phyloP scores from a whole-genome alignment of 1,284 basidiomycete genomes.

The Phylloboletellus chloephorus region DNA sequence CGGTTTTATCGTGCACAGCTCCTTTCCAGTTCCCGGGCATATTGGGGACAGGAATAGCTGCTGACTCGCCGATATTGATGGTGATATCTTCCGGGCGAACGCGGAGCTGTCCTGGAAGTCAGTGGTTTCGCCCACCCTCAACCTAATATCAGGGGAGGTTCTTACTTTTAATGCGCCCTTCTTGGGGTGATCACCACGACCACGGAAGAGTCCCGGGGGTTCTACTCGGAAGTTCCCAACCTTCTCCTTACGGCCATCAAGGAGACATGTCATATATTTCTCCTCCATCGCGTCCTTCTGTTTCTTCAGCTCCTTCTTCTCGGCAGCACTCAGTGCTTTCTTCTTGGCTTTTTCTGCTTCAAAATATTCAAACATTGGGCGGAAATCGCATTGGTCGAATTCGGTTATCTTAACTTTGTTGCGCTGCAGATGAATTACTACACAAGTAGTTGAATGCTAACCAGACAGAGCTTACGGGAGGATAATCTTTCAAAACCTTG shows the following conservation, averaged over 20 bases:
- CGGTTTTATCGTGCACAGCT: conserved; percentile 86
- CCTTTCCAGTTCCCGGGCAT: conserved; percentile 85
- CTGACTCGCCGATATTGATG: conserved; percentile 82
- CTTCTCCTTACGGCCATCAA: conserved; percentile 97
- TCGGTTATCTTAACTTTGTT: conserved; percentile 74
- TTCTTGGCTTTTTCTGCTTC: conserved; percentile 91
- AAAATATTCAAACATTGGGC: conserved; percentile 91
- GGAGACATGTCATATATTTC: conserved; percentile 78
- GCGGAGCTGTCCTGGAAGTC: conserved; percentile 52
- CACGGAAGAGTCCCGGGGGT: conserved; percentile 95
- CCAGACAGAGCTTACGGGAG: conserved; percentile 63
- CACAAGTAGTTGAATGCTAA: conserved; percentile 3
- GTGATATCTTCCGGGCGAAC: conserved; percentile 91
- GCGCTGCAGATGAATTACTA: conserved; percentile 36
- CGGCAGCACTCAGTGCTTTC: conserved; percentile 78
- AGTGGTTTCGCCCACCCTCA: conserved; percentile 6
- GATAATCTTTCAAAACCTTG: conserved; percentile 71
- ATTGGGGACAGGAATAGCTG: conserved; percentile 76
- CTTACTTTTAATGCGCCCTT: conserved; percentile 92
- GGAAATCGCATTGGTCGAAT: conserved; percentile 88
- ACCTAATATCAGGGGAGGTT: conserved; percentile 4
- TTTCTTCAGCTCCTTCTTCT: conserved; percentile 88
- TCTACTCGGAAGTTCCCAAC: conserved; percentile 98
- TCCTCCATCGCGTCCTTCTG: conserved; percentile 80
- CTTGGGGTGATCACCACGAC: conserved; percentile 97